phyloP scores from a whole-genome alignment of 306 rosid genomes.

The Rubus idaeus region DNA sequence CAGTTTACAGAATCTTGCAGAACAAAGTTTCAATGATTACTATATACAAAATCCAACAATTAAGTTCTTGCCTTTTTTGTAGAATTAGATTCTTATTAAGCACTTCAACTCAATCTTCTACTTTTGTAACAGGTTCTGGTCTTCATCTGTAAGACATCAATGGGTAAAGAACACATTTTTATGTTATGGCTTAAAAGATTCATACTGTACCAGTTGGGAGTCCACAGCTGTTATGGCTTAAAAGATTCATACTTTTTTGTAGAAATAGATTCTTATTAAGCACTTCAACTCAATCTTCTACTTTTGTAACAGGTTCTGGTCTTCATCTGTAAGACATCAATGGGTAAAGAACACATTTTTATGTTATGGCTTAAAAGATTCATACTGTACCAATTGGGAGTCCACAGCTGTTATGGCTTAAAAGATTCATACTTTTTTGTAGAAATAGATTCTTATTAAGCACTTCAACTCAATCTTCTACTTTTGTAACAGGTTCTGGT shows the following conservation, averaged over 20 bases:
- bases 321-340: slow-evolving; percentile 27
- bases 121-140: slow-evolving; percentile 2
- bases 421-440: no score
- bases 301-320: slow-evolving; percentile 2
- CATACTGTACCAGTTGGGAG: slow-evolving; percentile 33
- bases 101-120: neutral
- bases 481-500: slow-evolving; percentile 3
- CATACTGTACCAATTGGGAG: slow-evolving; percentile 33
- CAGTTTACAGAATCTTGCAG: slow-evolving; percentile 1
- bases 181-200: slow-evolving; percentile 23
- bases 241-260: no score
- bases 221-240: slow-evolving; percentile 34
- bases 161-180: slow-evolving; percentile 7
- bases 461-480: neutral
- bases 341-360: slow-evolving; percentile 7
- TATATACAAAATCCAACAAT: neutral
- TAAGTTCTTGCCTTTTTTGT: neutral
- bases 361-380: slow-evolving; percentile 23
- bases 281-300: neutral
- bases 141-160: slow-evolving; percentile 25
- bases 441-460: slow-evolving; percentile 2
- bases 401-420: slow-evolving; percentile 34
- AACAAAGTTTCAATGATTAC: neutral
- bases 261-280: slow-evolving; percentile 2
- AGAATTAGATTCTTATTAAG: slow-evolving; percentile 4